Conservation (phyloP, 164 flowering plant species). For the Malania oleifera region DNA sequence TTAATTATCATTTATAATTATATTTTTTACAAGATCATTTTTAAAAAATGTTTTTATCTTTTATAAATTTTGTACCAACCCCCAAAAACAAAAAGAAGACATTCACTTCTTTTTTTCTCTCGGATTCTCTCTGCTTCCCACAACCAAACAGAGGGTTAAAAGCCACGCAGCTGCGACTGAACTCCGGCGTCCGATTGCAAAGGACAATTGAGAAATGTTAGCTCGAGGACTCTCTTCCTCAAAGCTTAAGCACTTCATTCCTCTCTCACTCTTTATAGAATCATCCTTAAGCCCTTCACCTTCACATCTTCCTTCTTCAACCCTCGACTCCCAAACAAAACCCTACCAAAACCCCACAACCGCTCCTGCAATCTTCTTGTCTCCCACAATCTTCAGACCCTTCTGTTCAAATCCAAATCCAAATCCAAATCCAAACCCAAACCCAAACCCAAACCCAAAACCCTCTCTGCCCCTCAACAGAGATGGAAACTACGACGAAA, state of each 20-base stretch:
- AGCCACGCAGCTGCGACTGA: too few relatives aligned
- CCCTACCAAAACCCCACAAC: slow-evolving; percentile 12
- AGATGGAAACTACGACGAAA: slow-evolving; percentile 75
- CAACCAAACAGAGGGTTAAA: slow-evolving; percentile 10
- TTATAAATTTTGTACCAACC: too few relatives aligned
- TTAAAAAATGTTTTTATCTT: too few relatives aligned
- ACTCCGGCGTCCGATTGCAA: too few relatives aligned
- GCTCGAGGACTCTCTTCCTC: slow-evolving; percentile 21
- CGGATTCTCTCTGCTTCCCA: neutral
- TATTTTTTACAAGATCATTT: too few relatives aligned
- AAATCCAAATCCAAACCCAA: neutral
- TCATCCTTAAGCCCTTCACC: neutral
- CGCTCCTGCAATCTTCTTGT: slow-evolving; percentile 3
- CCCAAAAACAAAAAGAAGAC: too few relatives aligned
- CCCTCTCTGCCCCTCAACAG: slow-evolving; percentile 26
- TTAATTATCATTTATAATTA: too few relatives aligned
- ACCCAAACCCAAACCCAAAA: neutral
- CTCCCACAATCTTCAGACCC: slow-evolving; percentile 7
- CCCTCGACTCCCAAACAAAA: slow-evolving; percentile 5
- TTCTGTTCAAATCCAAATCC: slow-evolving; percentile 4
- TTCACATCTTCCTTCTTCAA: neutral
- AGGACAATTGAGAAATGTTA: neutral
- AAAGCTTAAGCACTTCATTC: slow-evolving; percentile 16
- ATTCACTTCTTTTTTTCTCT: neutral
- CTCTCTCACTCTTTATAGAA: slow-evolving; percentile 3